Evolutionary conservation across 2,329 filamentous ascomycete species (phyloP).

Genomic region (Ophiocordyceps camponoti-rufipedis): DNA sequence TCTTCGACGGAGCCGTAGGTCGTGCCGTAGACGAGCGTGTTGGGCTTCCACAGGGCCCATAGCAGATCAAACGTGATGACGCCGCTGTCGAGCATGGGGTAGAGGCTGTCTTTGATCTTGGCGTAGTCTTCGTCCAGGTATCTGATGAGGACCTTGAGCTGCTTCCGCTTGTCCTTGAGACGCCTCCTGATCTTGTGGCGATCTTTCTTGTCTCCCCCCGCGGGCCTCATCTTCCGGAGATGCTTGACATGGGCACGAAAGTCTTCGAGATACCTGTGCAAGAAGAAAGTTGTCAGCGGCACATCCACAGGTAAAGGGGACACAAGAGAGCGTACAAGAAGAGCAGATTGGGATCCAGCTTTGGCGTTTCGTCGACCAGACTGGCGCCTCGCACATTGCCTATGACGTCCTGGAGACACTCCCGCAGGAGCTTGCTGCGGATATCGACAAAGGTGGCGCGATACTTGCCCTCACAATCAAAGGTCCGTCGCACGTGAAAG

Average conservation of each 20-base stretch:
- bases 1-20: conserved; percentile 64
- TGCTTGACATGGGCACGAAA: conserved; percentile 45
- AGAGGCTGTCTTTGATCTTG: conserved; percentile 56
- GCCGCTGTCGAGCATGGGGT: conserved; percentile 63
- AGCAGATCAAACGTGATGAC: conserved; percentile 78
- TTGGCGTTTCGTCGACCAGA: conserved; percentile 62
- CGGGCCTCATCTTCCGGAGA: conserved; percentile 38
- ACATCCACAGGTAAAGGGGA: not conserved
- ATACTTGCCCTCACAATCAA: conserved; percentile 74
- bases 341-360: conserved; percentile 51
- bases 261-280: conserved; percentile 54
- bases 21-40: conserved; percentile 58
- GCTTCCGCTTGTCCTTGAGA: conserved; percentile 36
- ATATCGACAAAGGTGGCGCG: conserved; percentile 58
- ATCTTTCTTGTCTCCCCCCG: conserved; percentile 30
- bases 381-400: conserved; percentile 36
- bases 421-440: conserved; percentile 62
- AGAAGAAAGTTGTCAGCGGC: not conserved
- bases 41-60: conserved; percentile 80
- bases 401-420: conserved; percentile 30
- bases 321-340: conserved; percentile 31
- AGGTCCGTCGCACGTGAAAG: conserved; percentile 67
- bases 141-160: conserved; percentile 54
- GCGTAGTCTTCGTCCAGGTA: conserved; percentile 73
- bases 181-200: conserved; percentile 43